Conservation (phyloP, 2,329 filamentous ascomycete species). For the Capronia coronata region DNA sequence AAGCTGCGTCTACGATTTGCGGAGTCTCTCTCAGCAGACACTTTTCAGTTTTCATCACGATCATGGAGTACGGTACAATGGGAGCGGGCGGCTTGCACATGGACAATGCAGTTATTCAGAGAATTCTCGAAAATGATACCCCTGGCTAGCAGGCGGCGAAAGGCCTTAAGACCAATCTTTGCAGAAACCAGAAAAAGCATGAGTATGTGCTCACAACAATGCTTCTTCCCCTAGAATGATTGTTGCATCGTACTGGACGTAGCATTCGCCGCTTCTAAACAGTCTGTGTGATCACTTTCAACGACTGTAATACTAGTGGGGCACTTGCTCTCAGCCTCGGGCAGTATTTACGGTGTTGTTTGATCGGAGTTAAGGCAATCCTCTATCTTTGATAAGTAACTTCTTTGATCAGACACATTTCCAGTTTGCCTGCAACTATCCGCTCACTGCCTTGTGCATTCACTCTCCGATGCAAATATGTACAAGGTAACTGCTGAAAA, state of each 20-base stretch:
- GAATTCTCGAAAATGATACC: constrained; percentile 9
- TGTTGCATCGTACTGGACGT: no score
- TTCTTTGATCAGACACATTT: neutral
- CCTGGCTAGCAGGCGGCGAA: constrained; percentile 3
- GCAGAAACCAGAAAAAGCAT: neutral
- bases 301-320: neutral
- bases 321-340: neutral
- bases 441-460: neutral
- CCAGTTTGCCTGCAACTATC: neutral
- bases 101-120: constrained; percentile 1
- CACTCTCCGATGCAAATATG: constrained; percentile 8
- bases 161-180: neutral
- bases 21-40: neutral
- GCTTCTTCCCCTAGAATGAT: neutral
- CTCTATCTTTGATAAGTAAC: neutral
- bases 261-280: neutral
- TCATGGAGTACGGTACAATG: neutral
- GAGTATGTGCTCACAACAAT: neutral
- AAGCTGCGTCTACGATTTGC: neutral
- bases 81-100: neutral
- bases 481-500: neutral
- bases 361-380: neutral
- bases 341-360: no score
- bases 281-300: neutral
- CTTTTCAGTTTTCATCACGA: neutral